Base-by-base conservation (phyloP, 345 rosid genomes). In the Acer yangbiense region DNA sequence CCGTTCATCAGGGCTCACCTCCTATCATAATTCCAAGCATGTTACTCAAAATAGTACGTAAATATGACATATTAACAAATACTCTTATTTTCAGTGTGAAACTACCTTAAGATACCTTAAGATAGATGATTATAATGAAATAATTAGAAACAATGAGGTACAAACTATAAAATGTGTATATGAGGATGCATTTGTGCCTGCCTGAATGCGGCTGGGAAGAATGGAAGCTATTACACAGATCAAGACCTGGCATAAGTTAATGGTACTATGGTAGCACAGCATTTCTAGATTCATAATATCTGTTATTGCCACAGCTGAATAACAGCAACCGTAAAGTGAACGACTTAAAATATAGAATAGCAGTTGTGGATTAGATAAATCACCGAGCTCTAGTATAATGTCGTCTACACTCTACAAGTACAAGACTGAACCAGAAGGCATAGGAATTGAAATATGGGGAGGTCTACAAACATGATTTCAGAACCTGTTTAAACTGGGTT, bases 1-100 rank as follows among this genome's bases (percentile, higher is more conserved):
- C 83, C 96, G 81, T 78, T 91, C 94, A 82, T 93, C 92, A 73
- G 93, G 87, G 46, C 82, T 92, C 98, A 93, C 91, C 86, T 87
- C 98, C 99, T 95, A 87, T 65, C 73, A 82, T 50, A 70, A 48
- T 78, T 83, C 67, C 72, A 68, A 72, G 64, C 23, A 76, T 76
- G 50, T 69, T 58, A 62, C 20, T 41, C 9, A 23, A 29, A 70
- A 7, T 14, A 8, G 72, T 7, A 57, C 2, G 14, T 18, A 46
- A 32, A 32, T 69, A 76, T 20, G 81, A 72, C 35, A 77, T 11
- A 55, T 39, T 4, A 60, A 69, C 72, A 23, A 67, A n/a, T 54
- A 54, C n/a, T 54, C 23, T 60, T 48, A 72, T 67, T 61, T 62
- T 70, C 48, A 55, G 23, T 16, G 54, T 13, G 58, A 43, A 23